Evolutionary conservation across 768 basidiomycete genomes (phyloP).

Genomic region (Cantharellus cinnabarinus): DNA sequence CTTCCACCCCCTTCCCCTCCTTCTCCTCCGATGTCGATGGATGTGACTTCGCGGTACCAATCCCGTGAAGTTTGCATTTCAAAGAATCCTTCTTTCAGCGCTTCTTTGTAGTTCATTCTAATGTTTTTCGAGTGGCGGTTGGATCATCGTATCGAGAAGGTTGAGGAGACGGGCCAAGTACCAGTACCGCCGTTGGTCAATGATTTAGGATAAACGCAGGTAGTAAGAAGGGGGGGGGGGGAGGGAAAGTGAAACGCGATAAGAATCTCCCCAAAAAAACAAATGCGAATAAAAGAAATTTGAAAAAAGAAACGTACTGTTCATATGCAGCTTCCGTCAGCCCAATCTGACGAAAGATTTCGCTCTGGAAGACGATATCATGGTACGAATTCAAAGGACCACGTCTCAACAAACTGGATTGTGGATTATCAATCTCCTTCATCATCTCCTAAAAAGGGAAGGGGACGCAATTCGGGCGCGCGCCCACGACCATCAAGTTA

Average conservation of each 20-base stretch:
- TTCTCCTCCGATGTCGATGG: background rate
- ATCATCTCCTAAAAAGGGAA: slow-evolving; percentile 49
- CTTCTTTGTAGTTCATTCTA: slow-evolving; percentile 90
- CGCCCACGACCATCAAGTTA: background rate
- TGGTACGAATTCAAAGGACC: slow-evolving; percentile 60
- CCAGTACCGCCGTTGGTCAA: background rate
- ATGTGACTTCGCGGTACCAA: slow-evolving; percentile 86
- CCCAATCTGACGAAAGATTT: slow-evolving; percentile 71
- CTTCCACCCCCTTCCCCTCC: slow-evolving; percentile 10
- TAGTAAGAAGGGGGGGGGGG: too few relatives aligned
- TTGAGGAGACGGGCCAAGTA: background rate
- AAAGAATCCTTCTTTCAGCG: slow-evolving; percentile 88
- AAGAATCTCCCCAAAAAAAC: too few relatives aligned
- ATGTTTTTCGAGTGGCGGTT: too few relatives aligned
- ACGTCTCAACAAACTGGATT: slow-evolving; percentile 39
- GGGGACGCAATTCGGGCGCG: background rate
- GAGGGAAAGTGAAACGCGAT: too few relatives aligned
- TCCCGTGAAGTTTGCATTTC: slow-evolving; percentile 82
- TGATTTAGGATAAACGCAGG: background rate
- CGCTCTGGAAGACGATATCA: slow-evolving; percentile 78
- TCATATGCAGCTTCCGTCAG: slow-evolving; percentile 65
- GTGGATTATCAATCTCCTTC: slow-evolving; percentile 24
- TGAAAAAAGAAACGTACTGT: slow-evolving; percentile 29
- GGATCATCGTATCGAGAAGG: too few relatives aligned
- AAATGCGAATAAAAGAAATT: too few relatives aligned